Conservation (phyloP, 495 filamentous ascomycete species). For the Podospora fimiseda region DNA sequence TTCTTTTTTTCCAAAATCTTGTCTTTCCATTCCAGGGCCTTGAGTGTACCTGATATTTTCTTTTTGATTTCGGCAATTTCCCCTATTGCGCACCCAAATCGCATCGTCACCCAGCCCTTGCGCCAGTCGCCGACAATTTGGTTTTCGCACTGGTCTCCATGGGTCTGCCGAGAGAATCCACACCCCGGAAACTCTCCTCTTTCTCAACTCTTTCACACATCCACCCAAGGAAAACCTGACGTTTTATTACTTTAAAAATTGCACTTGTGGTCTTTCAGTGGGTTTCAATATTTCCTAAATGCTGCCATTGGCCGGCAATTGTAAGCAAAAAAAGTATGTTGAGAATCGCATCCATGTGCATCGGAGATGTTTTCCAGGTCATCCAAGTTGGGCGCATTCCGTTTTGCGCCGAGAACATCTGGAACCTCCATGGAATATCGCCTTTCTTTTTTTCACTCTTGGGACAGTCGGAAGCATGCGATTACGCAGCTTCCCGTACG, state of each 20-base stretch:
- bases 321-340: too few relatives aligned
- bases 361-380: too few relatives aligned
- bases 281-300: neutral
- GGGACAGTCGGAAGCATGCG: too few relatives aligned
- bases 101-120: slow-evolving; percentile 2
- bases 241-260: slow-evolving; percentile 1
- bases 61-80: neutral
- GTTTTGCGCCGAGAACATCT: neutral
- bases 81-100: slow-evolving; percentile 1
- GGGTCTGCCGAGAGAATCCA: too few relatives aligned
- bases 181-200: neutral
- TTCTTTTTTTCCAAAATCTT: neutral
- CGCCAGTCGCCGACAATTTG: neutral
- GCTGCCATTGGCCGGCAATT: neutral
- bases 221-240: slow-evolving; percentile 9
- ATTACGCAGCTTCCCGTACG: neutral
- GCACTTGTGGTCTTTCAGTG: slow-evolving; percentile 1
- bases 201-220: too few relatives aligned
- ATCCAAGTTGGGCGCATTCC: neutral
- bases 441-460: too few relatives aligned
- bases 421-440: too few relatives aligned
- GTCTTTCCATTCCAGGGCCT: neutral
- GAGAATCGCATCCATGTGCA: too few relatives aligned
- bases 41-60: neutral
- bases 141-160: slow-evolving; percentile 15